Evolutionary conservation across 1,139 yeast species (phyloP).

Genomic region (Williopsis jadinii): DNA sequence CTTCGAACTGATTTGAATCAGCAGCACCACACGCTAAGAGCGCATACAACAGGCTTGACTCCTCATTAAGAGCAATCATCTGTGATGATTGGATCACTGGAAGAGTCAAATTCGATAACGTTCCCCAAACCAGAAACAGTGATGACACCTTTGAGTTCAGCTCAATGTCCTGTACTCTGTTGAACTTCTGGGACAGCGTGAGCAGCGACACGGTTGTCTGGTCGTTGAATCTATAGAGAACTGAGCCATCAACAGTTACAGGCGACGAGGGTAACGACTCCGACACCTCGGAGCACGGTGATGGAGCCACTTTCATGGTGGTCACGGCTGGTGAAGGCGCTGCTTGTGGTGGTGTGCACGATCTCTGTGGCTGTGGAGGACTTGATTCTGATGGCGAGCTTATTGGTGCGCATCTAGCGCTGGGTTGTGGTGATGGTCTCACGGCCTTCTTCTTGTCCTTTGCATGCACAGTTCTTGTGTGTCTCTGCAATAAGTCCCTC

Average conservation of each 20-base stretch:
- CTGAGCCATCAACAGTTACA: slow-evolving; percentile 1
- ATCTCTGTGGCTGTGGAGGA: neutral
- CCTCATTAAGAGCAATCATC: slow-evolving; percentile 1
- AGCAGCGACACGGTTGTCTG: slow-evolving; percentile 9
- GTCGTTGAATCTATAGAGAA: slow-evolving; percentile 8
- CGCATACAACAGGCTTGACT: slow-evolving; percentile 12
- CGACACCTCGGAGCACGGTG: neutral
- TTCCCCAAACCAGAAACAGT: slow-evolving; percentile 19
- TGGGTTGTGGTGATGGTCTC: neutral
- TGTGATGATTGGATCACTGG: slow-evolving; percentile 16
- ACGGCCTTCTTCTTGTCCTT: slow-evolving; percentile 2
- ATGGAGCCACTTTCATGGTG: neutral
- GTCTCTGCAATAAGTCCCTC: slow-evolving; percentile 68
- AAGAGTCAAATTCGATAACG: slow-evolving; percentile 16
- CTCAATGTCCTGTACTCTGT: slow-evolving; percentile 2
- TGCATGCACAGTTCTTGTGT: slow-evolving; percentile 68
- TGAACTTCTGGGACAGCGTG: slow-evolving; percentile 11
- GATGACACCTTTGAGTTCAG: slow-evolving; percentile 12
- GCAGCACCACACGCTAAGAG: slow-evolving; percentile 19
- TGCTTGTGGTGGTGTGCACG: neutral
- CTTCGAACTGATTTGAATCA: slow-evolving; percentile 13
- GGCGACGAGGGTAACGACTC: neutral
- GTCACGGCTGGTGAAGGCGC: neutral
- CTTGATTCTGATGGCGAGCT: neutral
- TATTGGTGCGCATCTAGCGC: too few species aligned